Evolutionary conservation across 2,329 filamentous ascomycete species (phyloP).

Genomic region (Pseudocercospora crystallina): DNA sequence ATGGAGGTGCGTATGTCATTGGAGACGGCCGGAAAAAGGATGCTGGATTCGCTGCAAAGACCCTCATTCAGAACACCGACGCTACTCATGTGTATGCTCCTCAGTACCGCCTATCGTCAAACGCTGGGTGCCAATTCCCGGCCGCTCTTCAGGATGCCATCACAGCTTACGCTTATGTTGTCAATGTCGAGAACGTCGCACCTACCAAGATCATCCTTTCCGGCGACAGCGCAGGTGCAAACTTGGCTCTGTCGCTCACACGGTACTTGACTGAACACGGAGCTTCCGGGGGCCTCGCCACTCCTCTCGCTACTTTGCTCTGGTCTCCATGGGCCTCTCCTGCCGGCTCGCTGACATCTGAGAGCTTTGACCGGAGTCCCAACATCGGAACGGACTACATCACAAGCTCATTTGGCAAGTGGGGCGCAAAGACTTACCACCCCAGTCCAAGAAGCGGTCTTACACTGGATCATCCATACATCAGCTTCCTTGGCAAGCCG

Average conservation of each 20-base stretch:
- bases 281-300: constrained; percentile 31
- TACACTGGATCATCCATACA: constrained; percentile 38
- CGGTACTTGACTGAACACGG: constrained; percentile 49
- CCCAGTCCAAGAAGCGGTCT: constrained; percentile 25
- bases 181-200: constrained; percentile 42
- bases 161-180: constrained; percentile 48
- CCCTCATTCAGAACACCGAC: constrained; percentile 36
- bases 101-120: constrained; percentile 51
- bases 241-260: constrained; percentile 46
- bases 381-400: constrained; percentile 46
- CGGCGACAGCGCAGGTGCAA: constrained; percentile 54
- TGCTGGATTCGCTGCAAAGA: constrained; percentile 35
- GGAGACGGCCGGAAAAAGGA: constrained; percentile 43
- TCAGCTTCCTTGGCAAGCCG: constrained; percentile 38
- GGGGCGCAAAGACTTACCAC: constrained; percentile 44
- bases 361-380: constrained; percentile 32
- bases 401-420: constrained; percentile 38
- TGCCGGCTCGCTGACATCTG: constrained; percentile 27
- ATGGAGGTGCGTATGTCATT: constrained; percentile 51
- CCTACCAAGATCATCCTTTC: constrained; percentile 45
- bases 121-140: constrained; percentile 49
- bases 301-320: constrained; percentile 41
- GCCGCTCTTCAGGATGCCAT: constrained; percentile 53
- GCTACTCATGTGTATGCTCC: constrained; percentile 44
- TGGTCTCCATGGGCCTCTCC: constrained; percentile 49